Evolutionary conservation across 2,329 filamentous ascomycete species (phyloP), one percentile per base, ranked within the genome.

Genomic region (Corinectria fuckeliana): DNA sequence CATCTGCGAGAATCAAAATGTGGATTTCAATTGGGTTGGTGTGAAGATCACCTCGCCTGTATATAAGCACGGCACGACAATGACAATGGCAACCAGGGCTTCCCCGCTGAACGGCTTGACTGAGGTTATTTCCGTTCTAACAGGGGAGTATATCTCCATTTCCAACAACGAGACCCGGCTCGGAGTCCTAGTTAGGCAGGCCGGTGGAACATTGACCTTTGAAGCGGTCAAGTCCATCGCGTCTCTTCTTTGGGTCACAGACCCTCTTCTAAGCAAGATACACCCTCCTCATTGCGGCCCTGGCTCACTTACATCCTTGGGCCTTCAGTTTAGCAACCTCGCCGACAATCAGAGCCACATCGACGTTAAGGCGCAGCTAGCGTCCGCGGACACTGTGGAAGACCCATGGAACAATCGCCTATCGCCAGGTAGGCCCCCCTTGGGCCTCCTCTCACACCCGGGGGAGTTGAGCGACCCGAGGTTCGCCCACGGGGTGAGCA

Each of bases 341-440:
- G 32, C 45, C 6, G 57, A 47, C 4, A 36, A 48, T 5, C 13
- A 56, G 1, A 7, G 28, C 13, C 34, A 41, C 8, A n/a, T 64
- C 23, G 20, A 62, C 21, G 8, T 67, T 9, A 32, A 41, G 8
- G 9, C 38, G 13, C 45, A 64, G 41, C 32, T 66, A 32, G 20
- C 42, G 3, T 56, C 45, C 11, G 30, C 36, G 4, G 14, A 58
- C 25, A 44, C 45, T 6, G 10, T 63, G 14, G 44, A 61, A 11
- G 66, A 66, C 18, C 65, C 63, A 7, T 68, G 66, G 66, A 56
- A 59, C 13, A 50, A 68, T 21, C 56, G 50, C 7, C 47, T 68
- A 13, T 65, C 61, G 2, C 42, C 52, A 13, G 41, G 38, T 6
- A 57, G 66, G n/a, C 55, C 18, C 10, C 59, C 48, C 3, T 26